Conservation (phyloP, 1,284 basidiomycete species). For the Meira miltonrushii region DNA sequence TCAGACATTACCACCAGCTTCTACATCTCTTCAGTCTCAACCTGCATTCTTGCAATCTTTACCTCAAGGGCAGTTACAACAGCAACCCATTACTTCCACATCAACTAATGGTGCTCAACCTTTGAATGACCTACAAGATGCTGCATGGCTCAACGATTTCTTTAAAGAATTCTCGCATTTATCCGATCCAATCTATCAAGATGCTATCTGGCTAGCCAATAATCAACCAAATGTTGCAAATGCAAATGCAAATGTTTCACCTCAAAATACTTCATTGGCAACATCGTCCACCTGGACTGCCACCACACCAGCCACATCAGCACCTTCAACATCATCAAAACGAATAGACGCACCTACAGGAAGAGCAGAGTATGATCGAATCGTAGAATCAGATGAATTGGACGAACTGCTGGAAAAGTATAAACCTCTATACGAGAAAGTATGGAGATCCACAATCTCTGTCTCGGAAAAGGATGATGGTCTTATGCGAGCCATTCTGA, state of each 20-base stretch:
- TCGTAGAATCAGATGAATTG: neutral
- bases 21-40: constrained; percentile 15
- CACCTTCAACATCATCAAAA: neutral
- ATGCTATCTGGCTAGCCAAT: too few species aligned
- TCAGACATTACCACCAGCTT: constrained; percentile 5
- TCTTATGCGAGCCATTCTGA: too few species aligned
- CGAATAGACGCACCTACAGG: neutral
- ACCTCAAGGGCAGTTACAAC: too few species aligned
- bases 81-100: neutral
- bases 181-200: constrained; percentile 17
- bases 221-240: too few species aligned
- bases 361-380: neutral
- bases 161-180: constrained; percentile 31
- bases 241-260: neutral
- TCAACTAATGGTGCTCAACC: neutral
- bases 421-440: neutral
- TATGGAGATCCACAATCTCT: too few species aligned
- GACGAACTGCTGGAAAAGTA: constrained; percentile 4
- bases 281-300: neutral
- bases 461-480: too few species aligned
- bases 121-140: too few species aligned
- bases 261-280: neutral
- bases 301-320: neutral
- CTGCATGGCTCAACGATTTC: constrained; percentile 27
- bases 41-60: neutral